Conservation (phyloP, 2,329 filamentous ascomycete species). For the Aspergillus proliferans region DNA sequence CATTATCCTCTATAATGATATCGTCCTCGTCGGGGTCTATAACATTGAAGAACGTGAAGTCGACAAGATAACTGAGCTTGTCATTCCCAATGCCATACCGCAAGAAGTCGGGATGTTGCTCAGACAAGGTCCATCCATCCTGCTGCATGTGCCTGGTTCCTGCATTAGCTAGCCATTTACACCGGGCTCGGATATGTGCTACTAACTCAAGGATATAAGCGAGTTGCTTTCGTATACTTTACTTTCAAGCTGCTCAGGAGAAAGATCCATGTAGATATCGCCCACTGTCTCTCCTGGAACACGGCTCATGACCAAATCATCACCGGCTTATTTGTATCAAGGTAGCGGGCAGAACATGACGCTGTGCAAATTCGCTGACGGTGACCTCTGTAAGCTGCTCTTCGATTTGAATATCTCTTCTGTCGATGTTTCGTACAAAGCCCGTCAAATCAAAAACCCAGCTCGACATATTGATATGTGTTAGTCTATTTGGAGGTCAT, state of each 20-base stretch:
- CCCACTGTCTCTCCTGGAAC: background rate
- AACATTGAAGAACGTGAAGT: background rate
- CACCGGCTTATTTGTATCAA: background rate
- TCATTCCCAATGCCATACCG: background rate
- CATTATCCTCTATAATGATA: background rate
- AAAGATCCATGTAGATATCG: background rate
- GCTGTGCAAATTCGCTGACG: background rate
- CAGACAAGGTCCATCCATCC: background rate
- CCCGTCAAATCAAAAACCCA: background rate
- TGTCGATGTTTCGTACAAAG: background rate
- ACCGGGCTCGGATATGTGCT: background rate
- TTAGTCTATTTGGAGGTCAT: too few species aligned
- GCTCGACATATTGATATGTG: too few species aligned
- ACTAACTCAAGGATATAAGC: conserved; percentile 1
- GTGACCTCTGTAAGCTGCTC: background rate
- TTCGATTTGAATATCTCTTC: background rate
- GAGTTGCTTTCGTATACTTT: background rate
- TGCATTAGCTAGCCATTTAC: background rate
- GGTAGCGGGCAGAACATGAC: background rate
- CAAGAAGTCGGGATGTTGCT: background rate
- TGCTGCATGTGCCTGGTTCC: background rate
- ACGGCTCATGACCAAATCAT: conserved; percentile 1
- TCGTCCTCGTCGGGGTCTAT: background rate
- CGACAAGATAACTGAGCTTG: background rate
- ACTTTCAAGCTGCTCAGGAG: background rate